A percentile compares a stretch with the other conserved stretches of the same genome.
phyloP scores from a whole-genome alignment of 1,139 yeast genomes.

The Candida freyschussii region DNA sequence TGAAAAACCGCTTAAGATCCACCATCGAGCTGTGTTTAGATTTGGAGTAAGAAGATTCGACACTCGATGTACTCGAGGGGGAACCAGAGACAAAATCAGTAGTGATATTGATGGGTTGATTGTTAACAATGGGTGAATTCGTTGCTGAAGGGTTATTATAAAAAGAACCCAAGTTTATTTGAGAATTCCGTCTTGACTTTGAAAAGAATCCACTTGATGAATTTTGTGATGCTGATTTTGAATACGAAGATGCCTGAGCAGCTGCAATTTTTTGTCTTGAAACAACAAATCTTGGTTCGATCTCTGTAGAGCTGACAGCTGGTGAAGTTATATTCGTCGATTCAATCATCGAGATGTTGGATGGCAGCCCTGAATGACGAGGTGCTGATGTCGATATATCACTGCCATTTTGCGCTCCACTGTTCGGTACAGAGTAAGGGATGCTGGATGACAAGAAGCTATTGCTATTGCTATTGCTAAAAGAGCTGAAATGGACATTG shows the following conservation, averaged over 20 bases:
- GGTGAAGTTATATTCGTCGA: slow-evolving; percentile 69
- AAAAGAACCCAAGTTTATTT: slow-evolving; percentile 23
- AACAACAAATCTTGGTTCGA: slow-evolving; percentile 68
- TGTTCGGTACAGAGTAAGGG: slow-evolving; percentile 65
- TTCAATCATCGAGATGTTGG: slow-evolving; percentile 42
- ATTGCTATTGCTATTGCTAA: slow-evolving; percentile 8
- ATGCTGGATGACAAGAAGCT: slow-evolving; percentile 49
- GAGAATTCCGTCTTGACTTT: slow-evolving; percentile 23
- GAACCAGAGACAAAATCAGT: slow-evolving; percentile 19
- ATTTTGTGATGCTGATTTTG: slow-evolving; percentile 15
- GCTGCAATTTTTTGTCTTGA: slow-evolving; percentile 54
- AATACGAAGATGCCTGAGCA: slow-evolving; percentile 20
- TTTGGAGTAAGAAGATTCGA: slow-evolving; percentile 27
- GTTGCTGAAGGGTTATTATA: slow-evolving; percentile 26
- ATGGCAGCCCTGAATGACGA: slow-evolving; percentile 49
- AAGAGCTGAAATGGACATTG: slow-evolving; percentile 15
- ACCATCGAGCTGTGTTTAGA: slow-evolving; percentile 59
- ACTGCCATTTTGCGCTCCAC: slow-evolving; percentile 15
- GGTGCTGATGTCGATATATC: slow-evolving; percentile 32
- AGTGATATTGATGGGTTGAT: slow-evolving; percentile 7
- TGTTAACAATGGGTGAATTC: slow-evolving; percentile 5
- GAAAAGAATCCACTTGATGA: slow-evolving; percentile 19
- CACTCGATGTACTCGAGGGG: slow-evolving; percentile 25
- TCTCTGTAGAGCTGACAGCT: slow-evolving; percentile 43
- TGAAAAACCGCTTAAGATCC: slow-evolving; percentile 58